Evolutionary conservation across 495 filamentous ascomycete species (phyloP), one percentile per base, ranked within the genome.

Genomic region (Neurospora tetrasperma): DNA sequence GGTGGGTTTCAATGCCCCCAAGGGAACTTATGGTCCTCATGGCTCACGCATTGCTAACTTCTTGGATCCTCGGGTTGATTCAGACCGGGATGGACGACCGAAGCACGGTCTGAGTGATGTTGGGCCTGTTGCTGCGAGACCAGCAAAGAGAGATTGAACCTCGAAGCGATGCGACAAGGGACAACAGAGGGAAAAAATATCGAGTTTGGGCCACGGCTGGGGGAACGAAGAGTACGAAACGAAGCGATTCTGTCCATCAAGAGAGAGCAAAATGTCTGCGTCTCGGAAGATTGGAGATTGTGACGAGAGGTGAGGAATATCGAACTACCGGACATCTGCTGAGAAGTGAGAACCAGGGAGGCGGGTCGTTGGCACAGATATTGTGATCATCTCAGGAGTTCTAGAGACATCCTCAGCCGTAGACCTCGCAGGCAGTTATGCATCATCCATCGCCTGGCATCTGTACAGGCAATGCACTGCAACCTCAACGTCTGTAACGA

Each of bases 21-120:
- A 78, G 73, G 78, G 80, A 16, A 81, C 80, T 18, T 82, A 83
- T 69, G 83, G 80, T 43, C 79, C 83, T 41, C 81, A 87, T 73
- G 70, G 75, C 20, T 79, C 79, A 71, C 82, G 82, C 8, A 71
- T 80, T 42, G 81, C 74, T 20, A 84, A 85, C 74, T 82, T 80
- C 11, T 79, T 79, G 38, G 83, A 84, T 74, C 81, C 82, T 16
- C 79, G 82, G 76, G 75, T 83, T 31, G 82, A 84, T 71, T 82
- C 80, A 75, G 82, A 84, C 70, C 73, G 78, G 35, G 73, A 76
- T n/a, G 75, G 75, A 3, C n/a, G 38, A 12, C 73, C 69, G 46
- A 71, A 69, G 44, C 71, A 75, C n/a, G 75, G 73, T 31, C 5
- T 71, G 12, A 73, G 70, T 18, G 75, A 70, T 2, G 39, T 44